A percentile compares a stretch with the other conserved stretches of the same genome.
These are phyloP conservation scores for Anastatica hierochuntica DNA, from an alignment of 345 rosid species.

Conservation along the genomic window DNA sequence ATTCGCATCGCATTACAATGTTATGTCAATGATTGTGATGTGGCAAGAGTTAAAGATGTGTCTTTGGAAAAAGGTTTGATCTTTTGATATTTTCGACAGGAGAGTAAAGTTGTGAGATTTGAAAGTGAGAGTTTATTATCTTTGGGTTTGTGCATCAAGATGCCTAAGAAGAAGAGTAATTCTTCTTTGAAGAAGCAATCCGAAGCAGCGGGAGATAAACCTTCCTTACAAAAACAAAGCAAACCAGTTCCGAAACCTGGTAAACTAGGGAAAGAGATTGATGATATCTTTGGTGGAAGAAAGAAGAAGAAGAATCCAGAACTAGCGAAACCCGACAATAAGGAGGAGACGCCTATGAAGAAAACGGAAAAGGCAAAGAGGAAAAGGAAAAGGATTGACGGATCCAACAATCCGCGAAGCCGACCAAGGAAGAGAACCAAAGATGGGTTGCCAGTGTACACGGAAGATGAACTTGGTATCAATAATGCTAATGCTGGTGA, in stretches of 20 bases:
- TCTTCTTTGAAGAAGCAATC: slow-evolving; percentile 18
- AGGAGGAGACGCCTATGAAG: slow-evolving; percentile 1
- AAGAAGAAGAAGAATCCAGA: slow-evolving; percentile 34
- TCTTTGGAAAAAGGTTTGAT: too few relatives aligned
- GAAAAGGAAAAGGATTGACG: slow-evolving; percentile 20
- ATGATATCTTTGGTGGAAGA: slow-evolving; percentile 36
- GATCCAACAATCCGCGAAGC: slow-evolving; percentile 8
- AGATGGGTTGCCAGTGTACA: slow-evolving; percentile 48
- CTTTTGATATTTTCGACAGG: too few relatives aligned
- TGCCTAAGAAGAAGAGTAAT: slow-evolving; percentile 23
- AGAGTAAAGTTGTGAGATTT: background rate
- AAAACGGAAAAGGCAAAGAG: slow-evolving; percentile 25
- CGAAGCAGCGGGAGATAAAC: background rate
- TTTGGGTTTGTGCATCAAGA: background rate
- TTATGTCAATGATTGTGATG: too few relatives aligned
- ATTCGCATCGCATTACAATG: too few relatives aligned
- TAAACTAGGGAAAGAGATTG: slow-evolving; percentile 30
- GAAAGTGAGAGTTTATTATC: too few relatives aligned
- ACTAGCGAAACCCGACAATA: background rate
- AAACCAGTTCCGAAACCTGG: slow-evolving; percentile 20
- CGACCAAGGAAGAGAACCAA: slow-evolving; percentile 36
- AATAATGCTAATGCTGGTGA: slow-evolving; percentile 41
- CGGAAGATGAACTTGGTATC: slow-evolving; percentile 68
- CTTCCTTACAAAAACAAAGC: background rate
- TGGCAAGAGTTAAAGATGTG: too few relatives aligned